Base-by-base conservation (phyloP, 78 protist species). In the Dictyostelium brefeldianum region DNA sequence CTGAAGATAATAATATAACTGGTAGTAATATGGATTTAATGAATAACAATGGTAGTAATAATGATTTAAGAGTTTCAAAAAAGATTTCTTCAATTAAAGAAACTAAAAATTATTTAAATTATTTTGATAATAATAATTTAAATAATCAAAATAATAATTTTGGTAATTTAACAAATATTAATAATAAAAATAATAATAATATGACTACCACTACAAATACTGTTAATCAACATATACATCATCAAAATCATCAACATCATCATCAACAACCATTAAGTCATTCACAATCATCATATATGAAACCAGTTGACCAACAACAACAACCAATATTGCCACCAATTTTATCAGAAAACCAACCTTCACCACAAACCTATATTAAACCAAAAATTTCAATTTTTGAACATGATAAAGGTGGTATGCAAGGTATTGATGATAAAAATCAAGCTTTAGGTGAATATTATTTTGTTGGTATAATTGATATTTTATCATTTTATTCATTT, bases 391-490 rank as follows among this genome's bases (percentile, higher is more conserved):
- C 89, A 36, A 87, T 90, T 41, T 95, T 95, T 36, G 89, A 78
- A 36, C 84, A 78, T 57, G 92, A 89, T 75, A 89, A 70, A 69
- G 96, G 95, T 31, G 98, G 98, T 18, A 64, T 96, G 91, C 89
- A 89, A 53, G 96, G 96, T 62, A 81, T 80, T 48, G 84, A 89
- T 59, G 81, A 64, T 5, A 51, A 53, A 29, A 81, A 81, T 29
- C 48, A 89, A 27, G 31, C 83, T 9, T 11, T 89, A 31, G 50
- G 71, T 31, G 89, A 85, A 67, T 83, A 80, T 36, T 96, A 96
- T 73, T 97, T 95, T 75, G 56, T 95, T 14, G 98, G 98, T 22
- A 90, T 97, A 22, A 97, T 97, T 25, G 98, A 97, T 82, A 95
- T 97, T 48, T 71, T 97, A 70, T 96, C 94, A 95, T 70, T 84